phyloP scores from a whole-genome alignment of 768 basidiomycete genomes.

The Phaffia australis region DNA sequence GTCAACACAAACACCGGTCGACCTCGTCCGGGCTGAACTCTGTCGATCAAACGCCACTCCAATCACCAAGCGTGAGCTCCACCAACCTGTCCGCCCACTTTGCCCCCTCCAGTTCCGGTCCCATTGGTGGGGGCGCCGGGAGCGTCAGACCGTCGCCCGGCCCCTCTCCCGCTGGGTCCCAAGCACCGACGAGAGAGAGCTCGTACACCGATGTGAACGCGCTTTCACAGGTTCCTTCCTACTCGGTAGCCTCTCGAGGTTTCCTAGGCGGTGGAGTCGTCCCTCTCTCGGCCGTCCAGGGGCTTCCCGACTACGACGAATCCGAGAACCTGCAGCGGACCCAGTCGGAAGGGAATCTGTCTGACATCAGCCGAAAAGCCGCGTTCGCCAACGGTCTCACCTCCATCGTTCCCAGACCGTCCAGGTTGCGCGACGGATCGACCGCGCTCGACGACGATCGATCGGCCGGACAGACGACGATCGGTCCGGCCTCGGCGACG shows the following conservation, averaged over 20 bases:
- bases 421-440: too few relatives aligned
- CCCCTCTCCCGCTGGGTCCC: conserved; percentile 1
- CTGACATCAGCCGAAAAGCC: conserved; percentile 1
- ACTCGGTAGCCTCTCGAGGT: conserved; percentile 68
- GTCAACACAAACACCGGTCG: conserved; percentile 27
- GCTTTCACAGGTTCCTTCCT: conserved; percentile 71
- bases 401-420: too few relatives aligned
- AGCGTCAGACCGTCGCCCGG: not conserved
- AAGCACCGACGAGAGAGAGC: conserved; percentile 25
- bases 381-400: not conserved
- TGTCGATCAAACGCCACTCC: conserved; percentile 14
- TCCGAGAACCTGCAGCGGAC: conserved; percentile 37
- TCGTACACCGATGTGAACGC: conserved; percentile 36
- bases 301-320: conserved; percentile 81
- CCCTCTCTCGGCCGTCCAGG: conserved; percentile 62
- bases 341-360: conserved; percentile 17
- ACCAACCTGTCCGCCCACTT: conserved; percentile 13
- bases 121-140: not conserved
- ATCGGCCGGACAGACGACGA: not conserved
- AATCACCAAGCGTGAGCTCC: conserved; percentile 1
- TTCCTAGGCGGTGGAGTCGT: conserved; percentile 83
- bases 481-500: not conserved
- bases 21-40: not conserved
- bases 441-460: not conserved
- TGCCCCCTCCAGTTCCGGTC: not conserved